Percentiles rank a stretch among this genome's conserved stretches.
phyloP scores from a whole-genome alignment of 2,329 filamentous ascomycete species.

The Penicillium hesseltinei region DNA sequence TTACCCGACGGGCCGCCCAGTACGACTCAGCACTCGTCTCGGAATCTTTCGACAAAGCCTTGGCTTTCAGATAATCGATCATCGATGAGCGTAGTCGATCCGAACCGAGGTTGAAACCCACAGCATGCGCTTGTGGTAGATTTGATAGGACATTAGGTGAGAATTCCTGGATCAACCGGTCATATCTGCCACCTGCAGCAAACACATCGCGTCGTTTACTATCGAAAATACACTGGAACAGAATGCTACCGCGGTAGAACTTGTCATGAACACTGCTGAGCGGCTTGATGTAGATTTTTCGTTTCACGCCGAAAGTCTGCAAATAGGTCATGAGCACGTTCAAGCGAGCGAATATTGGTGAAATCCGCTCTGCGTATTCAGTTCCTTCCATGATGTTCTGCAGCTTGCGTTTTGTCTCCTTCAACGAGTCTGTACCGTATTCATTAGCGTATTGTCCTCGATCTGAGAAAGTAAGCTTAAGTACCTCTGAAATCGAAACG shows the following conservation, averaged over 20 bases:
- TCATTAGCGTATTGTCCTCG: slow-evolving; percentile 49
- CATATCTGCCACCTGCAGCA: slow-evolving; percentile 90
- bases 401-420: slow-evolving; percentile 68
- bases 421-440: slow-evolving; percentile 63
- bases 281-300: slow-evolving; percentile 80
- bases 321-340: slow-evolving; percentile 74
- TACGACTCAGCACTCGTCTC: slow-evolving; percentile 62
- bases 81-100: slow-evolving; percentile 71
- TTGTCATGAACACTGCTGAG: slow-evolving; percentile 86
- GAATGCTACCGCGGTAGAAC: slow-evolving; percentile 79
- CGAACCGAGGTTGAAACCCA: slow-evolving; percentile 89
- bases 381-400: slow-evolving; percentile 55
- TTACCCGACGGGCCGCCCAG: slow-evolving; percentile 63
- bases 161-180: slow-evolving; percentile 81
- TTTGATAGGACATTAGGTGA: slow-evolving; percentile 65
- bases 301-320: slow-evolving; percentile 69
- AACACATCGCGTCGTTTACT: slow-evolving; percentile 78
- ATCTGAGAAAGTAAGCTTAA: slow-evolving; percentile 41
- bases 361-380: slow-evolving; percentile 51
- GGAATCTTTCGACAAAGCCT: slow-evolving; percentile 64
- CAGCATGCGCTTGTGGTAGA: slow-evolving; percentile 70
- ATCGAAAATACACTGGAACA: slow-evolving; percentile 91
- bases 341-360: slow-evolving; percentile 69
- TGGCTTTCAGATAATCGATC: slow-evolving; percentile 51
- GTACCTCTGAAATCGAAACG: slow-evolving; percentile 85